phyloP scores from a whole-genome alignment of 176 grass and related monocot species.

The Cenchrus purpureus region DNA sequence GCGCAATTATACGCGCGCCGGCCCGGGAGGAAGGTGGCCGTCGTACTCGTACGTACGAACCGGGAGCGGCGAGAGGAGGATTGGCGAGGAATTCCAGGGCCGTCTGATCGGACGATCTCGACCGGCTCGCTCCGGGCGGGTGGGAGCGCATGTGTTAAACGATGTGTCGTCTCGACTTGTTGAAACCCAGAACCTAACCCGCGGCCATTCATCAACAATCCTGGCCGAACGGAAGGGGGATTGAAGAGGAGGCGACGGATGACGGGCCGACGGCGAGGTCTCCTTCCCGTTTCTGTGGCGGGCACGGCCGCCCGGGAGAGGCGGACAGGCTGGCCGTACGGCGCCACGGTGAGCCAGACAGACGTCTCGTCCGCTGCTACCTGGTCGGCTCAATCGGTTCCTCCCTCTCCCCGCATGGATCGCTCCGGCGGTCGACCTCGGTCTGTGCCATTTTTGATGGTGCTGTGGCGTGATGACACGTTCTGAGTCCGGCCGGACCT shows the following conservation, averaged over 20 bases:
- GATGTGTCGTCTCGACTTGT: neutral
- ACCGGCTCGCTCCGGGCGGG: neutral
- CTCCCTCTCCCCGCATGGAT: neutral
- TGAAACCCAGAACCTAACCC: neutral
- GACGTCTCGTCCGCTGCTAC: neutral
- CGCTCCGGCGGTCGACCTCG: neutral
- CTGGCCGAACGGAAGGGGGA: neutral
- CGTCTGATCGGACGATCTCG: neutral
- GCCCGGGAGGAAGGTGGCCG: neutral
- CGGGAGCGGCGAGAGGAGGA: neutral
- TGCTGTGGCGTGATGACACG: too few relatives aligned
- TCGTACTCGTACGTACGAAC: neutral
- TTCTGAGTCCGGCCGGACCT: too few relatives aligned
- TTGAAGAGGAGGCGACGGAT: neutral
- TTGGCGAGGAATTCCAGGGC: neutral
- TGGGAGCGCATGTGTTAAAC: constrained; percentile 16
- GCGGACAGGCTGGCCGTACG: neutral
- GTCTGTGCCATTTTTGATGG: neutral
- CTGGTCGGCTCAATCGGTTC: too few relatives aligned
- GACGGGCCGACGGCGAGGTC: neutral
- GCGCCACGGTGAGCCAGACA: neutral
- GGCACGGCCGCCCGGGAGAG: neutral
- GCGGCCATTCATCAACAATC: constrained; percentile 28
- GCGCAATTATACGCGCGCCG: constrained; percentile 27
- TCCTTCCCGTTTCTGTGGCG: neutral